A percentile compares a stretch with the other conserved stretches of the same genome.
These are phyloP conservation scores for Fonsecaea erecta DNA, from an alignment of 2,329 filamentous ascomycete genomes.

Conservation along the genomic window DNA sequence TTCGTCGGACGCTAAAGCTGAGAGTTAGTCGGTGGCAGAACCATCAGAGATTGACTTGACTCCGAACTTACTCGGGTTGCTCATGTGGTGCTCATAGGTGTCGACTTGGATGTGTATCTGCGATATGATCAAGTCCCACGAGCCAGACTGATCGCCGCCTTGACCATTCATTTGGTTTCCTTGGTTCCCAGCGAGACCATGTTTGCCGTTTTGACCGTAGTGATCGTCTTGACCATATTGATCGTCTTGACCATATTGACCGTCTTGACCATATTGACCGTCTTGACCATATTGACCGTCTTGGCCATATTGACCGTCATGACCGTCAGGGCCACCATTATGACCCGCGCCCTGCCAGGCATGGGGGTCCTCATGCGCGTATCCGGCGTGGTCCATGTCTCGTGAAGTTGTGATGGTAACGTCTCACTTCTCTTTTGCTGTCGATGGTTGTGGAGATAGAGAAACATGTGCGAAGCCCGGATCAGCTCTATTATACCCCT, in stretches of 20 bases:
- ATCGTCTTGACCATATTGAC: neutral
- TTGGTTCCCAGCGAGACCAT: too few species aligned
- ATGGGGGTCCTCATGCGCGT: neutral
- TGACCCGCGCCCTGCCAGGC: neutral
- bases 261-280: too few species aligned
- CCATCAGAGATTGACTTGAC: neutral
- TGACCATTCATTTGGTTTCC: neutral
- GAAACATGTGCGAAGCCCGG: neutral
- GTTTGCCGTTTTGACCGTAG: too few species aligned
- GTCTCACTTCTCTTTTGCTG: neutral
- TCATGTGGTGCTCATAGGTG: neutral
- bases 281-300: neutral
- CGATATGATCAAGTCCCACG: neutral
- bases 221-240: too few species aligned
- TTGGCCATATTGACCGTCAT: neutral
- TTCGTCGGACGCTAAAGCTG: neutral
- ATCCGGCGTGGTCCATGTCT: neutral
- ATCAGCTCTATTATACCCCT: neutral
- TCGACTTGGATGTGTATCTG: neutral
- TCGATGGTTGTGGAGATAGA: neutral
- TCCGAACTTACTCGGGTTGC: neutral
- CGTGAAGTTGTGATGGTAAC: neutral
- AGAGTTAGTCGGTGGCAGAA: neutral
- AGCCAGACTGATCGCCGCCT: neutral
- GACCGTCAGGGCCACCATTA: too few species aligned